Evolutionary conservation across 306 rosid species (phyloP).

Genomic region (Medicago ruthenica): DNA sequence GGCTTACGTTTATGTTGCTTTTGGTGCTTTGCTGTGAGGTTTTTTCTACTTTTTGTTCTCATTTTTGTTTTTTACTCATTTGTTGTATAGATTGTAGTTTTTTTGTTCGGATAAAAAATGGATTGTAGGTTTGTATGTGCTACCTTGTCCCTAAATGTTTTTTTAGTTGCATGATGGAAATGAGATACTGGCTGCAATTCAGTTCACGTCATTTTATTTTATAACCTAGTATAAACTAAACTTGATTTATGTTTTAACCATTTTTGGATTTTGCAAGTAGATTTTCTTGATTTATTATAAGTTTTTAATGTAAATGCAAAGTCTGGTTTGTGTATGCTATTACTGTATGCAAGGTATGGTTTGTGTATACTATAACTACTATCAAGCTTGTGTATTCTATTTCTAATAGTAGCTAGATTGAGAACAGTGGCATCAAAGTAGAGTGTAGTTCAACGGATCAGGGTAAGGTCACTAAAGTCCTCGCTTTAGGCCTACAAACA

Average conservation of each 20-base stretch:
- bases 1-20: not conserved
- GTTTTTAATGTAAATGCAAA: not conserved
- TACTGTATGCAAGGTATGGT: not conserved
- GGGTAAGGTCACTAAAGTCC: no score
- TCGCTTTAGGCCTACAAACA: no score
- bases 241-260: not conserved
- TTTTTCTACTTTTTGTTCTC: not conserved
- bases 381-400: not conserved
- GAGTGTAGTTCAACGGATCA: no score
- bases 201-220: not conserved
- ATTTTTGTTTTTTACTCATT: no score
- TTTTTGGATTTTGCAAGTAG: conserved; percentile 12
- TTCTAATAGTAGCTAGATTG: no score
- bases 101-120: not conserved
- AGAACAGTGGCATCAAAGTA: no score
- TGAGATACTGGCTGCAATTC: not conserved
- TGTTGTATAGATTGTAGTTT: no score
- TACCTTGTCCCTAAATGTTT: not conserved
- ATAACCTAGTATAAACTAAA: not conserved
- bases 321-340: not conserved
- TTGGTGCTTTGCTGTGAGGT: not conserved
- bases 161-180: not conserved
- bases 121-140: conserved; percentile 8
- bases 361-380: not conserved
- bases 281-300: not conserved